These are phyloP conservation scores for Sicyos baderoa DNA, from an alignment of 306 rosid species.

Conservation along the genomic window DNA sequence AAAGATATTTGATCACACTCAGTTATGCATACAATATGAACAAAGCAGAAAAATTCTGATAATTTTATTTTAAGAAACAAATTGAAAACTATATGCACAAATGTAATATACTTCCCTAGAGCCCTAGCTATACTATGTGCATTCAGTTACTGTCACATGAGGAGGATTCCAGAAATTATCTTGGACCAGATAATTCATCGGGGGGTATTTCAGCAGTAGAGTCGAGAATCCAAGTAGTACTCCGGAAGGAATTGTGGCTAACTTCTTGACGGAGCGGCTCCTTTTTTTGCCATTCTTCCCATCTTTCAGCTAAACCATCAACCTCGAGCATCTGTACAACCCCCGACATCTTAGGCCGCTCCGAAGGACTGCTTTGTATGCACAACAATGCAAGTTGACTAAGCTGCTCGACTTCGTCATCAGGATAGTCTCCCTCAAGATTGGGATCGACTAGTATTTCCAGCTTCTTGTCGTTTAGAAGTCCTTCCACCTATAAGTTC, in stretches of 20 bases:
- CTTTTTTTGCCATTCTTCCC: conserved; percentile 92
- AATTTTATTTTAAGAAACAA: background rate
- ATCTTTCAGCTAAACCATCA: conserved; percentile 76
- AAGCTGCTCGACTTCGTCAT: conserved; percentile 62
- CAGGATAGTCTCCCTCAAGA: conserved; percentile 51
- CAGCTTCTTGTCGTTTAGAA: conserved; percentile 58
- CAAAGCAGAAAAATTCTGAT: background rate
- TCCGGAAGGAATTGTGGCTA: conserved; percentile 31
- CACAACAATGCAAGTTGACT: conserved; percentile 83
- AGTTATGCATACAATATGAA: background rate
- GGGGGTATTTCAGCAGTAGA: conserved; percentile 62
- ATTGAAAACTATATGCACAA: conserved; percentile 17
- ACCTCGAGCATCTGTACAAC: conserved; percentile 97
- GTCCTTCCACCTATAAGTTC: conserved; percentile 62
- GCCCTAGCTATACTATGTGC: too few species aligned
- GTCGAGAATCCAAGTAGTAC: conserved; percentile 48
- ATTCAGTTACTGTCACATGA: too few species aligned
- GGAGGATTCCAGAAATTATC: conserved; percentile 34
- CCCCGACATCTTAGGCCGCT: conserved; percentile 92
- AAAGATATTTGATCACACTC: background rate
- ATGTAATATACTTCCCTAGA: too few species aligned
- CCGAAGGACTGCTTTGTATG: conserved; percentile 66
- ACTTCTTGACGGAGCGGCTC: conserved; percentile 57
- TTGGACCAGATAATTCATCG: conserved; percentile 84
- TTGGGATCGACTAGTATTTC: conserved; percentile 69